Base-by-base conservation (phyloP, 345 rosid species). In the Dipteronia sinensis region DNA sequence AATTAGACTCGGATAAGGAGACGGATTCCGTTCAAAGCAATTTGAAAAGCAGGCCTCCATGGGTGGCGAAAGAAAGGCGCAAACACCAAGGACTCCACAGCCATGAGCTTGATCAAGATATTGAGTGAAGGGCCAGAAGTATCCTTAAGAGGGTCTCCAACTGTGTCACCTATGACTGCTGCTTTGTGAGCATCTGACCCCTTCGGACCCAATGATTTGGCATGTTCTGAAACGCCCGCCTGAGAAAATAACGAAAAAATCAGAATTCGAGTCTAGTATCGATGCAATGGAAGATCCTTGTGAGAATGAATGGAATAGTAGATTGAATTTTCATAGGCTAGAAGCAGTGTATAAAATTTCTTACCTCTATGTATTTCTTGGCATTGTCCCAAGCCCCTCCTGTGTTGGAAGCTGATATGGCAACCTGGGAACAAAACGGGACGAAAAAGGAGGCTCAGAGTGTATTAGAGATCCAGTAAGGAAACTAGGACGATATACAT, bases 381-480 rank as follows among this genome's bases (percentile, higher is more conserved):
- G 92, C 93, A 74, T 89, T 91, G 42, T 91, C 92, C 91, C 91
- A 88, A 19, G 93, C 93, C 38, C 93, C 95, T 23, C 93, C 92
- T 0, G 95, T 89, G 85, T 91, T 91, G 6, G 95, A 91, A 73
- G 93, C 91, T 29, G 93, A 89, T 55, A 91, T 89, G 31, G 95
- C 95, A 77, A 89, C 87, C 91, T 90, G 56, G 42, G 27, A 7
- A 67, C 3, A 20, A n/a, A 11, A n/a, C 15, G 19, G 62, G 16
- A 3, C 1, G 12, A 12, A 72, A 17, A 17, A 22, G 27, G 7
- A 22, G 58, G 58, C 13, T 15, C 49, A 27, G 46, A 31, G 10
- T 4, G 8, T 40, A 38, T n/a, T 10, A 67, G 55, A 68, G 55
- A 68, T 40, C 6, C 31, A 44, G 10, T 62, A 62, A 9, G 13